These are phyloP conservation scores for Arthrobotrys pseudoclavata DNA, from an alignment of 2,329 filamentous ascomycete genomes.

Conservation along the genomic window DNA sequence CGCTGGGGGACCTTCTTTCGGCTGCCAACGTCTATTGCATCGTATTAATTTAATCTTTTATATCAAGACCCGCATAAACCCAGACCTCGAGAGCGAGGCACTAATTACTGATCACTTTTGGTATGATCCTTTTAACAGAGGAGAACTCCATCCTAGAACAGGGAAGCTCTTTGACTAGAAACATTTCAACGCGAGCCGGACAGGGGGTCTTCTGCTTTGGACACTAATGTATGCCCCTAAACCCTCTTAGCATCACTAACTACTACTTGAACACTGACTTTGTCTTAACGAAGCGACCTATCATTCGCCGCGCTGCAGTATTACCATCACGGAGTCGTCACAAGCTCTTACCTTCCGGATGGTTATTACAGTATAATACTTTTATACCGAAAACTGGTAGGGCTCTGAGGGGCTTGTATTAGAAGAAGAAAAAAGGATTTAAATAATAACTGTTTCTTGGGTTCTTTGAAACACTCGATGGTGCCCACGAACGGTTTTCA, in stretches of 20 bases:
- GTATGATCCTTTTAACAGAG: background rate
- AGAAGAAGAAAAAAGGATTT: conserved; percentile 61
- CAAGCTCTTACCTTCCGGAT: conserved; percentile 67
- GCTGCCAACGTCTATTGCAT: conserved; percentile 2
- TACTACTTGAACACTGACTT: too few relatives aligned
- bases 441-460: conserved; percentile 65
- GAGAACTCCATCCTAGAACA: background rate
- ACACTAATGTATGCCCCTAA: background rate
- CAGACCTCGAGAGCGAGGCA: background rate
- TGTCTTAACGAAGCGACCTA: too few relatives aligned
- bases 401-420: background rate
- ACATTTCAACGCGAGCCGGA: background rate
- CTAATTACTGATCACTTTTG: background rate
- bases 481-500: conserved; percentile 68
- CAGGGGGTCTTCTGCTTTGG: background rate
- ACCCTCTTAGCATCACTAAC: background rate
- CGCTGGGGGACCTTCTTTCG: conserved; percentile 1
- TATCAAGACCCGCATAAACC: background rate
- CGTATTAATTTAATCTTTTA: background rate
- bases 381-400: conserved; percentile 66
- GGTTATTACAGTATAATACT: conserved; percentile 70
- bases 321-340: conserved; percentile 66
- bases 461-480: conserved; percentile 68
- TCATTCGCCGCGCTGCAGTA: conserved; percentile 68
- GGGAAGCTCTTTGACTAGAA: background rate